Evolutionary conservation across 2,329 filamentous ascomycete species (phyloP).

Genomic region (Gaeumannomyces tritici): DNA sequence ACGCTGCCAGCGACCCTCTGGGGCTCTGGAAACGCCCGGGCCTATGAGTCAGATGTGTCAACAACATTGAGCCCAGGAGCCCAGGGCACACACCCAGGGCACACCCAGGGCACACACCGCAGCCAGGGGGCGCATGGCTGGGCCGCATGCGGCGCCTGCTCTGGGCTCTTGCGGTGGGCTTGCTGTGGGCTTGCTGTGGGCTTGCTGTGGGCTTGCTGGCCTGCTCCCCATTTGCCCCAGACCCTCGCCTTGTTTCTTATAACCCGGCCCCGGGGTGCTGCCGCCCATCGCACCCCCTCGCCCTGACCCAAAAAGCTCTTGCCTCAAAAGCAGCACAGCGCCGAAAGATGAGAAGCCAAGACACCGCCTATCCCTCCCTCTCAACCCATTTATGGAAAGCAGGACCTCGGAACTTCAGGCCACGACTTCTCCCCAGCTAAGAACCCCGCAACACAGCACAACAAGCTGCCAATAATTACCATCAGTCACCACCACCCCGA

Average conservation of each 20-base stretch:
- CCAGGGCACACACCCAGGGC: neutral
- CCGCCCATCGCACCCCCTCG: neutral
- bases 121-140: neutral
- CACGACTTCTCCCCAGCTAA: neutral
- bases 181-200: neutral
- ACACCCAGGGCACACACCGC: neutral
- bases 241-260: neutral
- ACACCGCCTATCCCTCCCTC: neutral
- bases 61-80: too few species aligned
- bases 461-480: neutral
- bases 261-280: neutral
- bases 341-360: neutral
- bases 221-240: neutral
- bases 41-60: neutral
- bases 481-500: neutral
- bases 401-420: neutral
- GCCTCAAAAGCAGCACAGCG: neutral
- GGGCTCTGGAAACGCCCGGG: neutral
- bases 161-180: too few species aligned
- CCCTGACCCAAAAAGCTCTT: neutral
- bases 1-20: neutral
- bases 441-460: neutral
- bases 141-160: neutral
- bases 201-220: neutral
- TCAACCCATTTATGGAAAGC: neutral